These are phyloP conservation scores for Penicillium sp. DNA, from an alignment of 2,329 filamentous ascomycete species.

Conservation along the genomic window DNA sequence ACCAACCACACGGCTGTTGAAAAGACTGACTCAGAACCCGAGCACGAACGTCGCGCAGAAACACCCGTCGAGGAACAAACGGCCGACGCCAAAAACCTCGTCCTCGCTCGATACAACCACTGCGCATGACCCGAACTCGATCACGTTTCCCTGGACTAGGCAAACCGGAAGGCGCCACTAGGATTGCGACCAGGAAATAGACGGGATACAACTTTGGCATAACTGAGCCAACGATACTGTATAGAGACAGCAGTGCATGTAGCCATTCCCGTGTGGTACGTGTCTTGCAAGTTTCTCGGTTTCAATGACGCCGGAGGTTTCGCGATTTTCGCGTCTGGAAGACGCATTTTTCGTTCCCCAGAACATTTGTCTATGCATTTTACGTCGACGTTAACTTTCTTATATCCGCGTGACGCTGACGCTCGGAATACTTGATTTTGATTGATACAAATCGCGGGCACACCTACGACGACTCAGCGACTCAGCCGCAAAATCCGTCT, in stretches of 20 bases:
- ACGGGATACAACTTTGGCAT: neutral
- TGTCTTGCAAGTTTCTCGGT: neutral
- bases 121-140: neutral
- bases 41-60: neutral
- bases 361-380: slow-evolving; percentile 8
- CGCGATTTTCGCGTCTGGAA: slow-evolving; percentile 15
- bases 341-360: slow-evolving; percentile 14
- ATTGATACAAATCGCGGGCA: neutral
- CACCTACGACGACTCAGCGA: neutral
- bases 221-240: neutral
- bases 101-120: neutral
- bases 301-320: slow-evolving; percentile 17
- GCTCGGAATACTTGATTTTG: neutral
- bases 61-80: neutral
- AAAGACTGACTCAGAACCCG: neutral
- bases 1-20: neutral
- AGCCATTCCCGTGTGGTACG: neutral
- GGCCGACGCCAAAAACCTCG: neutral
- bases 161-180: slow-evolving; percentile 7
- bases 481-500: neutral
- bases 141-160: slow-evolving; percentile 1
- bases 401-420: neutral
- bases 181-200: slow-evolving; percentile 6
- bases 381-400: slow-evolving; percentile 8
- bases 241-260: neutral